phyloP scores from a whole-genome alignment of 2,329 filamentous ascomycete genomes.

The Fusarium sp. region DNA sequence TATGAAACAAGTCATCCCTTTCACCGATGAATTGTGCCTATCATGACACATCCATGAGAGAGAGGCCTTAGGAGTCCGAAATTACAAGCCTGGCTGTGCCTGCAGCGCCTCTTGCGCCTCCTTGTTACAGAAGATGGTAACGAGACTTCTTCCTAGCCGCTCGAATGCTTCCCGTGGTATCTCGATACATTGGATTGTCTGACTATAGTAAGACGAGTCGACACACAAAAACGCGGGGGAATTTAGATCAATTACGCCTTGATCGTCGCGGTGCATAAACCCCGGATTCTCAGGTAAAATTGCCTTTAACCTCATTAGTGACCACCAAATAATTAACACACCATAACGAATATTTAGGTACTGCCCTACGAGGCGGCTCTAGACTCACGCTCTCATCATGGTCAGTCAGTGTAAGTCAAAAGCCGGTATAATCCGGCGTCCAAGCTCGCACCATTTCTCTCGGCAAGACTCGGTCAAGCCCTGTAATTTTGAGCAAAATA shows the following conservation, averaged over 20 bases:
- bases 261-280: not conserved
- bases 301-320: not conserved
- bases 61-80: not conserved
- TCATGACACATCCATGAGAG: not conserved
- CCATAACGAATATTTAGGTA: not conserved
- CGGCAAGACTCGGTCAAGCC: constrained; percentile 19
- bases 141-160: not conserved
- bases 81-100: not conserved
- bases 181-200: not conserved
- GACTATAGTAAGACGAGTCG: not conserved
- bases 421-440: constrained; percentile 4
- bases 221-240: not conserved
- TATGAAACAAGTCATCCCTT: constrained; percentile 15
- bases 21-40: not conserved
- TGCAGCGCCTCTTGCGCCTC: not conserved
- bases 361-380: not conserved
- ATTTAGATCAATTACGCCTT: not conserved
- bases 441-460: not conserved
- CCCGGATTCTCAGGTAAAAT: not conserved
- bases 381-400: not conserved
- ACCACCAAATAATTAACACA: not conserved
- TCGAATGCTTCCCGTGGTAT: not conserved
- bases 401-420: not conserved
- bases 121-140: not conserved
- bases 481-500: not conserved